These are phyloP conservation scores for Cucumis sativus DNA, from an alignment of 306 rosid genomes.

Conservation along the genomic window DNA sequence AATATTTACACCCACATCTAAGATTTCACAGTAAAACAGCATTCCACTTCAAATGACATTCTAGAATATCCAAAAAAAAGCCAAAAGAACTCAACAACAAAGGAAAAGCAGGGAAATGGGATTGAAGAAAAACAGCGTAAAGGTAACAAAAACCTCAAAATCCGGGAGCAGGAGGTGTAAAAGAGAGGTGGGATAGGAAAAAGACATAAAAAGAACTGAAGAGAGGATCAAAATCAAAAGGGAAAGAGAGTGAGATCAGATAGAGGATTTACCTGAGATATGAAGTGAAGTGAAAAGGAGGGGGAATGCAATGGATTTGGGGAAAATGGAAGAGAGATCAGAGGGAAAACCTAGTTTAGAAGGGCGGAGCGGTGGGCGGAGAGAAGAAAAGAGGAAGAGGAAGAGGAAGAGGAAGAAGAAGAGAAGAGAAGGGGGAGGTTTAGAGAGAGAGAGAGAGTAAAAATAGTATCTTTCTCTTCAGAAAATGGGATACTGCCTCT, in stretches of 20 bases:
- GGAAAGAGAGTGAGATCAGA: not conserved
- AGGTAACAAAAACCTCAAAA: not conserved
- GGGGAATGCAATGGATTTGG: not conserved
- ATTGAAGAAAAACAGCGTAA: not conserved
- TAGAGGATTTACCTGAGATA: not conserved
- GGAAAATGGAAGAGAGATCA: constrained; percentile 1
- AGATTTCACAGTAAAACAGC: not conserved
- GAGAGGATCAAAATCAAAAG: constrained; percentile 11
- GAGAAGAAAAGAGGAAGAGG: not conserved
- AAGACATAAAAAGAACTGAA: not conserved
- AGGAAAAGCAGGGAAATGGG: not conserved
- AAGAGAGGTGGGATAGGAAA: not conserved
- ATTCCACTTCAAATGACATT: not conserved
- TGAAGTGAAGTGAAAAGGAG: not conserved
- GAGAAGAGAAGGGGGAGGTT: not conserved
- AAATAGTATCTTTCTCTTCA: not conserved
- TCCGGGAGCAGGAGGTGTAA: not conserved
- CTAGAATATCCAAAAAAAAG: not conserved
- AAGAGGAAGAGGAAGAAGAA: not conserved
- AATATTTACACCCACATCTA: not conserved
- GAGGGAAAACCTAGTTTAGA: constrained; percentile 6
- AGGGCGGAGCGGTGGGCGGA: not conserved
- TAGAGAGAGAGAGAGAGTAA: not conserved
- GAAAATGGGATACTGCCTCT: not conserved
- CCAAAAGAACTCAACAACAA: not conserved